Base-by-base conservation (phyloP, 495 filamentous ascomycete genomes). In the Umbilicaria muhlenbergii region DNA sequence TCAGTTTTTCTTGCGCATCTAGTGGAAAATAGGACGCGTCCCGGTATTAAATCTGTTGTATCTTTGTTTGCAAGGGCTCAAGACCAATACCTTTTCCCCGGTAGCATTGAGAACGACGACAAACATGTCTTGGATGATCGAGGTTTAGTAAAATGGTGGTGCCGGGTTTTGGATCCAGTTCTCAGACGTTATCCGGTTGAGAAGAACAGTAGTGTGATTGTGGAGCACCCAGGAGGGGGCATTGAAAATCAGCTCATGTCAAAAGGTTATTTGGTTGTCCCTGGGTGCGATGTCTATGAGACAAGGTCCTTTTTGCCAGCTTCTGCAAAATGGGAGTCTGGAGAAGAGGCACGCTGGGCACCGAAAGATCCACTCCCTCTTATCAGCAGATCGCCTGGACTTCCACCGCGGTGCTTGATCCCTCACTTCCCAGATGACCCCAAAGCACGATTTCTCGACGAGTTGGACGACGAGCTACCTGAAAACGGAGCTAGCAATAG, bases 91-190 rank as follows among this genome's bases (percentile, higher is more conserved):
- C 70, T 99, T 11, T 99, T 94, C 54, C 86, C 89, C 0, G 86
- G 84, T 8, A 94, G 87, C 55, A 74, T 86, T 24, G 79, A 88
- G 46, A 94, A 96, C 56, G 45, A 57, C 13, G 72, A 71, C 24
- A 99, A 99, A 52, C 92, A 96, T 63, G 79, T 96, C n/a, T 68
- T 95, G 14, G 85, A 93, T 51, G 91, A 99, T 52, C 65, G 85
- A 40, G 81, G 81, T 2, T 58, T 99, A 32, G 83, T 96, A 32
- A 81, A 79, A 49, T 99, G 91, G 91, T 99, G 91, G 91, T 93
- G 86, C 58, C 74, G 73, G 16, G 81, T 85, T 14, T 58, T 92
- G 10, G 83, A 95, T 57, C 83, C 86, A 0, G 63, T 95, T 18
- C 47, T 81, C 10, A 59, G 65, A 12, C 24, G 6, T 28, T 28